These are phyloP conservation scores for Closterium sp. DNA, from an alignment of 139 green algal species.

Conservation along the genomic window DNA sequence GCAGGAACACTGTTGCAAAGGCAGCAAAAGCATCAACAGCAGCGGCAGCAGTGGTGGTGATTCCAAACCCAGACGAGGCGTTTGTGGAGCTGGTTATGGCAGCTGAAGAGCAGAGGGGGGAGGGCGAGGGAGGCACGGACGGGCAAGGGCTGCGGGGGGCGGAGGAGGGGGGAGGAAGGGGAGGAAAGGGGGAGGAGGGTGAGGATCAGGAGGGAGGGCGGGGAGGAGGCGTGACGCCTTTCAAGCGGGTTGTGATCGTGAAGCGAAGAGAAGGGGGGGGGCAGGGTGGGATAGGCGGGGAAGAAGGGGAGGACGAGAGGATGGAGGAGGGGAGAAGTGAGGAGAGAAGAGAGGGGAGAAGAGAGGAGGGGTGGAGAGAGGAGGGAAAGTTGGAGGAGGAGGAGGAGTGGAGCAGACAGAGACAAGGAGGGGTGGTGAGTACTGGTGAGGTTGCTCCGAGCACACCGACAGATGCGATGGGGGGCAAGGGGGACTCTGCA, in stretches of 20 bases:
- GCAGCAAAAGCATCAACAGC: background rate
- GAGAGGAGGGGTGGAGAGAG: background rate
- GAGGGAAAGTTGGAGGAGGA: background rate
- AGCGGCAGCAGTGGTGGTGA: background rate
- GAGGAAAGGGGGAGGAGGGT: background rate
- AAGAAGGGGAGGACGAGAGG: background rate
- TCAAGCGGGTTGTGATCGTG: background rate
- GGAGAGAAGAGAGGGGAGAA: background rate
- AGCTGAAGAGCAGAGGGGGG: no score
- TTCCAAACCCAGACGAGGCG: background rate
- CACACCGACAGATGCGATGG: no score
- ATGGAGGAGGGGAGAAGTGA: background rate
- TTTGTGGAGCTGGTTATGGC: background rate
- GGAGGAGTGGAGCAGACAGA: background rate
- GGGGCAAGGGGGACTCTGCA: no score
- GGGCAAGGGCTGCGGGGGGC: background rate
- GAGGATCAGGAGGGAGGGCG: background rate
- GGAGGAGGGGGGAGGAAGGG: background rate
- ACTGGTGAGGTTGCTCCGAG: no score
- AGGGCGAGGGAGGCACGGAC: background rate
- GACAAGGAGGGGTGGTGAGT: background rate
- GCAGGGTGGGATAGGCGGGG: background rate
- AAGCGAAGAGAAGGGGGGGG: background rate
- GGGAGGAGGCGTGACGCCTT: background rate
- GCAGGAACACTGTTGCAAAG: background rate